Conservation (phyloP, 805 yeast genomes). For the Ogataea populi-albae region DNA sequence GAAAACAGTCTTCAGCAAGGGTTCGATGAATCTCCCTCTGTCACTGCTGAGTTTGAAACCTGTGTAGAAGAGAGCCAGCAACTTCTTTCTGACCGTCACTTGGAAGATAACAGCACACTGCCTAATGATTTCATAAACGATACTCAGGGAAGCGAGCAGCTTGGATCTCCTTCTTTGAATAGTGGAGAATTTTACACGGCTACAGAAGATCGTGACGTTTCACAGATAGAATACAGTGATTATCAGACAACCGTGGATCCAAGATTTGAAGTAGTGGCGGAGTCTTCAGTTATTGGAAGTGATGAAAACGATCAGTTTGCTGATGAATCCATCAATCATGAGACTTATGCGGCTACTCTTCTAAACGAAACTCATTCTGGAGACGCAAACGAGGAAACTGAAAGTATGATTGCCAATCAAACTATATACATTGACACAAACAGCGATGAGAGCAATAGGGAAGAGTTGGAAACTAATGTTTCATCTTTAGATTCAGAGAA, state of each 20-base stretch:
- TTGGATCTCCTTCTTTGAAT: no score
- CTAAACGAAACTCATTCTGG: conserved; percentile 19
- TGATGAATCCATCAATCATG: conserved; percentile 20
- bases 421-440: conserved; percentile 24
- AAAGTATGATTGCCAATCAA: conserved; percentile 23
- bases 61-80: no score
- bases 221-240: no score
- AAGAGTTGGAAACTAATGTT: not conserved
- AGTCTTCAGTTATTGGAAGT: conserved; percentile 25
- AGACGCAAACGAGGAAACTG: conserved; percentile 8
- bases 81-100: no score
- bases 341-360: conserved; percentile 27
- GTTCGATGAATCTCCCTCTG: not conserved
- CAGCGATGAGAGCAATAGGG: conserved; percentile 4
- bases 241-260: conserved; percentile 4
- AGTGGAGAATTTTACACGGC: no score
- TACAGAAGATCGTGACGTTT: no score
- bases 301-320: conserved; percentile 8
- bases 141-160: no score
- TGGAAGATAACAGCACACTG: no score
- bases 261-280: conserved; percentile 21
- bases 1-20: not conserved
- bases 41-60: no score
- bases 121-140: no score
- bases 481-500: not conserved